Base-by-base conservation (phyloP, 805 yeast species). In the Metschnikowia drakensbergensis region DNA sequence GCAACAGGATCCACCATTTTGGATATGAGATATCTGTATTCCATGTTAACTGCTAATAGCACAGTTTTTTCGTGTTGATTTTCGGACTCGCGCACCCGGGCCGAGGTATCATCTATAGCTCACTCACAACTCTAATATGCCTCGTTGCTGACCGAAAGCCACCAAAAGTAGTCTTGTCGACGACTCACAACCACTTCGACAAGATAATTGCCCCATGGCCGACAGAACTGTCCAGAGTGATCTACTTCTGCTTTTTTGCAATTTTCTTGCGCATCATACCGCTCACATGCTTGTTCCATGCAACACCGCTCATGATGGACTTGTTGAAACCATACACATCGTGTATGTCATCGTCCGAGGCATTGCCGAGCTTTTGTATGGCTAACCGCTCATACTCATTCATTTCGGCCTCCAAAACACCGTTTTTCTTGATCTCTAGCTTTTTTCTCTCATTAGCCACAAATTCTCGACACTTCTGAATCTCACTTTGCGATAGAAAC, bases 401-500 rank as follows among this genome's bases (percentile, higher is more conserved):
- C 61, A 72, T 60, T 36, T 65, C 69, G 0, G 73, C 65, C 4
- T 62, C 62, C 32, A 68, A 55, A 4, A 55, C 58, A 3, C 64
- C 53, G n/a, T 50, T 55, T 47, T 58, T 67, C 42, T 64, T 69
- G 33, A 52, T 54, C 37, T 58, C 58, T 11, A 72, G 37, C 46
- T 74, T 69, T 34, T 66, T 65, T 46, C 95, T 65, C 58, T 81
- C 84, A 35, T 80, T 80, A 6, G 82, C 71, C 10, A 92, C 97
- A 64, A 84, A 91, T 57, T 80, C 80, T 42, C 95, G 76, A 59
- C 96, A 86, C 57, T 83, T 79, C 52, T 79, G 75, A 42, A 92
- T 82, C 63, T 92, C 97, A 37, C 82, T 88, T 60, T 91, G 96
- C 1, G 91, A 82, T 23, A 88, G 66, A 53, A 83, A 83, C 22